Base-by-base conservation (phyloP, 2,329 filamentous ascomycete genomes). In the Akanthomyces dipterigenus region DNA sequence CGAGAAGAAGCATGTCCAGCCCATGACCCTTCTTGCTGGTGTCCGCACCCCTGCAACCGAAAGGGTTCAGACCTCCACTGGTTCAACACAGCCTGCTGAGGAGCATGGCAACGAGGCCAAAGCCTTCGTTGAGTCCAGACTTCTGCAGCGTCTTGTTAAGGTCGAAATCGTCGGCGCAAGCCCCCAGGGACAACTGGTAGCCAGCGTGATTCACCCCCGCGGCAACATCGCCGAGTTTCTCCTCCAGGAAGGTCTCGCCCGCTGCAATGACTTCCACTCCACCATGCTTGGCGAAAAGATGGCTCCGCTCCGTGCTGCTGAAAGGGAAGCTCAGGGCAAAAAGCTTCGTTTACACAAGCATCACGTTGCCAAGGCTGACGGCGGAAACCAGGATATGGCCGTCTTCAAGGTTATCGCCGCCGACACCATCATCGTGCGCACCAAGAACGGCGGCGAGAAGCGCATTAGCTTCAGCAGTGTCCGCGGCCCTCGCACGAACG, bases 211-310 rank as follows among this genome's bases (percentile, higher is more conserved):
- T 66, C 95, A 99, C 77, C 93, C 93, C 31, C 86, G 88, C 63
- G 95, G 95, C 65, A 96, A 92, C 75, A 96, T 99, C 73, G 91
- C 93, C 64, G 91, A 90, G 66, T 96, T 96, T 74, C 76, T 99
- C 48, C 85, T 99, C 49, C 87, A 93, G 69, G 90, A 92, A 58
- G 95, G 95, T 68, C 81, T 98, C 61, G 95, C 93, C 45, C 85
- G 91, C 70, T 98, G 93, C 79, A 92, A 93, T 65, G 95, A 99
- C 75, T 93, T 95, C 76, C 95, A 99, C 78, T 96, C 93, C 1
- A 96, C 92, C 43, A 82, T 97, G 77, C 84, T 99, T 12, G 95
- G 95, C 49, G 79, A 85, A 55, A 90, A 93, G 69, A 99, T 99
- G 95, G 87, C 88, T 46, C 75, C 83, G 62, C 85, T 98, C 62